Evolutionary conservation across 306 rosid genomes (phyloP), one percentile per base, ranked within the genome.

Genomic region (Elaeagnus macrophylla): DNA sequence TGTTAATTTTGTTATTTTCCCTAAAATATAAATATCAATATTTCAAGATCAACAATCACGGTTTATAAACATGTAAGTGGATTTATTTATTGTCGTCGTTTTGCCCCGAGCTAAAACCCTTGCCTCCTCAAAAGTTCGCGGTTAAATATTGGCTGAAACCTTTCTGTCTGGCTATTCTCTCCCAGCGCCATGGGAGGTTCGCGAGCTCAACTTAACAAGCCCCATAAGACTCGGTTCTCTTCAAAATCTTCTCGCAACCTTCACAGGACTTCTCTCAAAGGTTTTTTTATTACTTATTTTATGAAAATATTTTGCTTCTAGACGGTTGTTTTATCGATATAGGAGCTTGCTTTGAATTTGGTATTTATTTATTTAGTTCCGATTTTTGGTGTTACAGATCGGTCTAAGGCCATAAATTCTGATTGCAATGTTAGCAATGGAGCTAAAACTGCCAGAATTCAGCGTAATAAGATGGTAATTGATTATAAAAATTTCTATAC

Each of bases 381-480:
- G 56, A 42, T 53, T 64, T 42, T 50, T 48, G 70, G 40, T 48
- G 48, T 7, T 79, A 60, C 48, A 90, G 95, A 80, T 3, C 81
- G 66, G 74, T 64, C 68, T 37, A 75, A 73, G 39, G 64, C 60
- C 17, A 56, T 70, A 0, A 86, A 78, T 70, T 12, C 86, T 2
- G 86, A 75, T 47, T 77, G 69, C 65, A 81, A 74, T 76, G 82
- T 75, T 51, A 65, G 55, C 41, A 78, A 81, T 72, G 95, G 95
- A 51, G 94, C 86, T 42, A 78, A 85, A 37, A 94, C 88, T 5
- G 77, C 88, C 59, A 76, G 97, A 49, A 45, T 86, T 59, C 95
- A 90, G 77, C 82, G 86, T 35, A 81, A 57, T 65, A 86, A 82
- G 70, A 86, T 81, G 95, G 97, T 90, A 78, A 59, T 25, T 48